Conservation (phyloP, 257 asterid species). For the Salvia miltiorrhiza region DNA sequence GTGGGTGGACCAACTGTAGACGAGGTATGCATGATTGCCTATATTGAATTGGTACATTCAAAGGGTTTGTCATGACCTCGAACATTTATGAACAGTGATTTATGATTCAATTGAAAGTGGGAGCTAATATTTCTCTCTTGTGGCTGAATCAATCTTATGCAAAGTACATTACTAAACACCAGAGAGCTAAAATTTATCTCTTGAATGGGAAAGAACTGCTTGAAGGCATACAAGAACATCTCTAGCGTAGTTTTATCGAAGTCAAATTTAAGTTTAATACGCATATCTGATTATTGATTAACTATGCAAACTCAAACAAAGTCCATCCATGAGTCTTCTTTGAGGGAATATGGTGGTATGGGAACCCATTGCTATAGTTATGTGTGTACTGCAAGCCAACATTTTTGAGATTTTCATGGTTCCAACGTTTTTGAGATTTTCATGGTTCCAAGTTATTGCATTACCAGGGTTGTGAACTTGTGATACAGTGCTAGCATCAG, state of each 20-base stretch:
- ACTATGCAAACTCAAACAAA: neutral
- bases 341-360: neutral
- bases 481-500: neutral
- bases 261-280: neutral
- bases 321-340: neutral
- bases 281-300: neutral
- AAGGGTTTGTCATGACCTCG: neutral
- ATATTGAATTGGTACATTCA: neutral
- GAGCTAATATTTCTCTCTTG: neutral
- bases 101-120: neutral
- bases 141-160: neutral
- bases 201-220: neutral
- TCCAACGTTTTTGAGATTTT: neutral
- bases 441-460: neutral
- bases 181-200: neutral
- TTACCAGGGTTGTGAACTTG: neutral
- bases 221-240: neutral
- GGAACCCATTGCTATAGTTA: neutral
- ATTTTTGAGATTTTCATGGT: no score
- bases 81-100: neutral
- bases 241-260: neutral
- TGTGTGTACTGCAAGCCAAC: neutral
- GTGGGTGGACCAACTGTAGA: neutral
- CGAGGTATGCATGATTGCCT: neutral
- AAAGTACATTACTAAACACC: neutral